Evolutionary conservation across 2,329 filamentous ascomycete genomes (phyloP).

Genomic region (Raffaelea ambrosiae): DNA sequence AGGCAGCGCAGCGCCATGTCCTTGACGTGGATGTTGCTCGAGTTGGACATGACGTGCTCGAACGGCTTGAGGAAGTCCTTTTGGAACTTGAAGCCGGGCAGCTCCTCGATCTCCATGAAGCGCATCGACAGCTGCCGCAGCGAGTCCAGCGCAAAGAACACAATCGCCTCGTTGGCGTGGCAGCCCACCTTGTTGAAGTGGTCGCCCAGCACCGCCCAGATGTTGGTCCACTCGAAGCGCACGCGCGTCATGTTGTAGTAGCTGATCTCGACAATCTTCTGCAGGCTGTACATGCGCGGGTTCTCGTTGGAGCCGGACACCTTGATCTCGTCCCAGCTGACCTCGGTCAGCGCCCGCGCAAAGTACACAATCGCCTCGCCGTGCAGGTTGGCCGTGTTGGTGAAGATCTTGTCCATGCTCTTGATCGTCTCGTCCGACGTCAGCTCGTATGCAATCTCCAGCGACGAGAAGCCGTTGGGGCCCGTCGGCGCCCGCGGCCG

Average conservation of each 20-base stretch:
- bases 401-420: conserved; percentile 91
- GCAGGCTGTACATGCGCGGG: conserved; percentile 90
- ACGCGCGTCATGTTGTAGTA: conserved; percentile 99
- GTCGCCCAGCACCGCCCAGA: conserved; percentile 95
- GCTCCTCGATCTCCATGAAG: conserved; percentile 96
- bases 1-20: conserved; percentile 94
- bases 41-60: conserved; percentile 93
- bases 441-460: conserved; percentile 84
- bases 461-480: conserved; percentile 54
- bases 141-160: conserved; percentile 95
- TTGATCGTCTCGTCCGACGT: conserved; percentile 79
- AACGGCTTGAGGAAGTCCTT: conserved; percentile 99
- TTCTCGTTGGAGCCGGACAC: conserved; percentile 94
- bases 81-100: conserved; percentile 98
- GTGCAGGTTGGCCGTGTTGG: conserved; percentile 85
- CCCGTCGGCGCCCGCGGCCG: conserved; percentile 43
- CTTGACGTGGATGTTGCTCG: conserved; percentile 83
- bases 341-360: conserved; percentile 82
- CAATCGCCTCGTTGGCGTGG: conserved; percentile 90
- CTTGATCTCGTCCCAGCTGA: conserved; percentile 98
- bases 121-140: conserved; percentile 94
- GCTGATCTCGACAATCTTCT: conserved; percentile 97
- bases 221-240: conserved; percentile 95
- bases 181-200: conserved; percentile 98
- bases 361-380: conserved; percentile 95